Conservation (phyloP, 129 eudicot genomes). For the Glebionis coronaria region DNA sequence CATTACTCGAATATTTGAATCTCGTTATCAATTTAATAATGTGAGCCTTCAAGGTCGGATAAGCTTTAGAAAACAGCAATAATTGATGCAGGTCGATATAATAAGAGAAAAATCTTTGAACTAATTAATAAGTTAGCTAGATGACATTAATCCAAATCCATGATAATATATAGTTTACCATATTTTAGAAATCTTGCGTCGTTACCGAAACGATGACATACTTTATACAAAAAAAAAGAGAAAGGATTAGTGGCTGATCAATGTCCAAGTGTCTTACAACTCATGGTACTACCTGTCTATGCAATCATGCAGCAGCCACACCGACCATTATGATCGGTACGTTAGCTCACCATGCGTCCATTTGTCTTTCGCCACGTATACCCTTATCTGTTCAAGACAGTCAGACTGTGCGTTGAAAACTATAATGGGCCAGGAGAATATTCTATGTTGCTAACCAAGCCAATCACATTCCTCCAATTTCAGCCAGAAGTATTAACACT, state of each 20-base stretch:
- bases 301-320: background rate
- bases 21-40: too few relatives aligned
- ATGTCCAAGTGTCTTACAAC: conserved; percentile 12
- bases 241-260: background rate
- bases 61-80: too few relatives aligned
- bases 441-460: background rate
- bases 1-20: too few relatives aligned
- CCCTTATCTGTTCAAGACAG: background rate
- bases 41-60: too few relatives aligned
- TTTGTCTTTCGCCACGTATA: background rate
- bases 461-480: background rate
- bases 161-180: too few relatives aligned
- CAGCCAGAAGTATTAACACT: background rate
- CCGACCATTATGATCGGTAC: background rate
- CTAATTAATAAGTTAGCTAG: too few relatives aligned
- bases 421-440: background rate
- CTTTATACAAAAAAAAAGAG: too few relatives aligned
- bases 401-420: background rate
- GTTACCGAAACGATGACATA: too few relatives aligned
- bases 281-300: conserved; percentile 6
- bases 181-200: too few relatives aligned
- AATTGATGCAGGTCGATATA: too few relatives aligned
- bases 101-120: too few relatives aligned
- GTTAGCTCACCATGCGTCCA: background rate
- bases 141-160: too few relatives aligned